phyloP scores from a whole-genome alignment of 2,329 filamentous ascomycete species.

The Ophiostoma ips region DNA sequence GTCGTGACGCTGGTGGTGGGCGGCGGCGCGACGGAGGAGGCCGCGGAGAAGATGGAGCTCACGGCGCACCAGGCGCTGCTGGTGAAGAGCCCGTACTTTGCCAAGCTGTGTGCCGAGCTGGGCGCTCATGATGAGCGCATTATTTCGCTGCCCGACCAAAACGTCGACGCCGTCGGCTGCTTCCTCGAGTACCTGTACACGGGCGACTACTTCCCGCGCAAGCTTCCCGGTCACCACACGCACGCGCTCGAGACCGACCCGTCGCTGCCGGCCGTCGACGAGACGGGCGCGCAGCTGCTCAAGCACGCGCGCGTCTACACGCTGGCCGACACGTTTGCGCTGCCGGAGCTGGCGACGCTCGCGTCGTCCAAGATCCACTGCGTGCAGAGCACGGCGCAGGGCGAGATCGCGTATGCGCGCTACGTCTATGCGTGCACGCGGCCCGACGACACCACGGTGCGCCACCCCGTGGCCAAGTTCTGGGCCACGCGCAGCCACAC shows the following conservation, averaged over 20 bases:
- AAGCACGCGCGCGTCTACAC: conserved; percentile 86
- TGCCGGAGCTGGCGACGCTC: conserved; percentile 55
- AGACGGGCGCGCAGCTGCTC: conserved; percentile 69
- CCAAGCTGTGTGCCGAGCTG: conserved; percentile 46
- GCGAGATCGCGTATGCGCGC: conserved; percentile 82
- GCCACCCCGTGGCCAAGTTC: conserved; percentile 76
- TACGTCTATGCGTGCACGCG: conserved; percentile 74
- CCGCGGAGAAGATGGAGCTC: conserved; percentile 38
- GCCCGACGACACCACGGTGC: conserved; percentile 55
- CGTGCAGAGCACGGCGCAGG: conserved; percentile 73
- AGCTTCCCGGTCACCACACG: conserved; percentile 40
- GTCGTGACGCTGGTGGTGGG: conserved; percentile 56
- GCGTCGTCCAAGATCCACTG: conserved; percentile 85
- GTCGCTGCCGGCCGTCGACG: conserved; percentile 50
- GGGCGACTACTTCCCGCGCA: conserved; percentile 70
- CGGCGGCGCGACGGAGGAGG: conserved; percentile 19
- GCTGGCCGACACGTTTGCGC: conserved; percentile 63
- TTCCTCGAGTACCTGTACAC: conserved; percentile 79
- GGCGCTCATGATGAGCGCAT: conserved; percentile 44
- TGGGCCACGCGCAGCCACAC: conserved; percentile 75
- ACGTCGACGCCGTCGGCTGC: conserved; percentile 60
- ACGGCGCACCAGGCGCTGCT: conserved; percentile 72
- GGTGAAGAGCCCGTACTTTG: conserved; percentile 59
- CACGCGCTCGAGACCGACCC: conserved; percentile 58
- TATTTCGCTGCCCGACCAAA: conserved; percentile 53